These are phyloP conservation scores for Elaeis guineensis DNA, from an alignment of 176 grass and related monocot genomes.

Conservation along the genomic window DNA sequence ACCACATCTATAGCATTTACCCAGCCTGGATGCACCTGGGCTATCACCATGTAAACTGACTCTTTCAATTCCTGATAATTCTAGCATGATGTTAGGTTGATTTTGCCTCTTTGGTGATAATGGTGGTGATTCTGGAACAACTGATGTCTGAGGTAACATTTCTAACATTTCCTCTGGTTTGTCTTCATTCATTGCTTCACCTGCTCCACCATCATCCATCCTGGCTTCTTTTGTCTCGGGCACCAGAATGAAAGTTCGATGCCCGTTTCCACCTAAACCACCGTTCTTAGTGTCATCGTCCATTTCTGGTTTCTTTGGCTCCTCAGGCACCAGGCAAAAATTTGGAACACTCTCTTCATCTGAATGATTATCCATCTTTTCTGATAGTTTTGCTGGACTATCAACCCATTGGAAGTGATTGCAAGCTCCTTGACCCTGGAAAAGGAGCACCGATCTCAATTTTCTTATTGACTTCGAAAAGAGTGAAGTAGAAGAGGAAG, in stretches of 20 bases:
- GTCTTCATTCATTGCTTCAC: not conserved
- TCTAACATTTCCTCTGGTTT: no score
- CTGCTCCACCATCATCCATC: not conserved
- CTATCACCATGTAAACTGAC: not conserved
- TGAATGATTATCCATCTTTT: not conserved
- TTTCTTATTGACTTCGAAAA: no score
- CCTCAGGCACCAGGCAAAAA: slow-evolving; percentile 1
- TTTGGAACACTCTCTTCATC: not conserved
- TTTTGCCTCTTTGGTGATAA: slow-evolving; percentile 3
- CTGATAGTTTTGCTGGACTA: not conserved
- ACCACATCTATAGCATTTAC: slow-evolving; percentile 7
- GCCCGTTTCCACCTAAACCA: no score
- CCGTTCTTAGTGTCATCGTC: not conserved
- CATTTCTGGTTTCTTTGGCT: not conserved
- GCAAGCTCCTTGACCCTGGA: slow-evolving; percentile 50
- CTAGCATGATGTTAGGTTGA: not conserved
- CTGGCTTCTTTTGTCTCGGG: not conserved
- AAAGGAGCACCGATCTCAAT: not conserved
- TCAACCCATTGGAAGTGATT: slow-evolving; percentile 11
- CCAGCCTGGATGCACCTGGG: not conserved
- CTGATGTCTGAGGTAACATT: no score
- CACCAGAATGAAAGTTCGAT: no score
- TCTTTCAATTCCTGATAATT: slow-evolving; percentile 1
- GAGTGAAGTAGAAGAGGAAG: no score
- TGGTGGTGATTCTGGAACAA: not conserved